A percentile compares a stretch with the other conserved stretches of the same genome.
These are phyloP conservation scores for Penicillium psychrofluorescens DNA, from an alignment of 495 filamentous ascomycete species.

Conservation along the genomic window DNA sequence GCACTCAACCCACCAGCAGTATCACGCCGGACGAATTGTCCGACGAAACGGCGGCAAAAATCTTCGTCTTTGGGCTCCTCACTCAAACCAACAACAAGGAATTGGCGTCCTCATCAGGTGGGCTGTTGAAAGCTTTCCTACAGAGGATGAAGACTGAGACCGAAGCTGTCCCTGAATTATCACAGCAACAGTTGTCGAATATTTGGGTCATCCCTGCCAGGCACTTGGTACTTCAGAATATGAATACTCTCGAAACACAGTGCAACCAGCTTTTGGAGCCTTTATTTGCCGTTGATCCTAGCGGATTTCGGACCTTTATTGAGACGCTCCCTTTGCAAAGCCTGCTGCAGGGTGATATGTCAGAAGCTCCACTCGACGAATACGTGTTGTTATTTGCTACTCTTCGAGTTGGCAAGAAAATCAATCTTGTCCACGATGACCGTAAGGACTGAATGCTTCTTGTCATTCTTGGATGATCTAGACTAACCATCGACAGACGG, in stretches of 20 bases:
- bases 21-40: constrained; percentile 3
- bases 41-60: constrained; percentile 15
- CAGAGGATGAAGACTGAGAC: constrained; percentile 31
- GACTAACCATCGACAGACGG: constrained; percentile 22
- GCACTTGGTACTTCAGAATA: constrained; percentile 35
- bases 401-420: constrained; percentile 72
- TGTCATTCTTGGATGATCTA: no score
- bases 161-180: not conserved
- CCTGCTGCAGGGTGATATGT: constrained; percentile 33
- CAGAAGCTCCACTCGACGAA: constrained; percentile 39
- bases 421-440: constrained; percentile 66
- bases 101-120: constrained; percentile 57
- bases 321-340: constrained; percentile 33
- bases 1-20: constrained; percentile 6
- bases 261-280: constrained; percentile 67
- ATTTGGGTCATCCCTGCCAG: constrained; percentile 32
- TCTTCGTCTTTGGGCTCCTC: constrained; percentile 31
- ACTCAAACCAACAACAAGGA: constrained; percentile 41
- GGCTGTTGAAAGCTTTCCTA: constrained; percentile 54
- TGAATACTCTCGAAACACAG: constrained; percentile 54
- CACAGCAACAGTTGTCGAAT: constrained; percentile 7
- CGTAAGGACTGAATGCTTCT: constrained; percentile 38
- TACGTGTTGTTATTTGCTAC: constrained; percentile 58
- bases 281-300: constrained; percentile 54
- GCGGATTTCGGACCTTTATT: constrained; percentile 50